phyloP scores from a whole-genome alignment of 768 basidiomycete genomes.

The Tulasnella sp. region DNA sequence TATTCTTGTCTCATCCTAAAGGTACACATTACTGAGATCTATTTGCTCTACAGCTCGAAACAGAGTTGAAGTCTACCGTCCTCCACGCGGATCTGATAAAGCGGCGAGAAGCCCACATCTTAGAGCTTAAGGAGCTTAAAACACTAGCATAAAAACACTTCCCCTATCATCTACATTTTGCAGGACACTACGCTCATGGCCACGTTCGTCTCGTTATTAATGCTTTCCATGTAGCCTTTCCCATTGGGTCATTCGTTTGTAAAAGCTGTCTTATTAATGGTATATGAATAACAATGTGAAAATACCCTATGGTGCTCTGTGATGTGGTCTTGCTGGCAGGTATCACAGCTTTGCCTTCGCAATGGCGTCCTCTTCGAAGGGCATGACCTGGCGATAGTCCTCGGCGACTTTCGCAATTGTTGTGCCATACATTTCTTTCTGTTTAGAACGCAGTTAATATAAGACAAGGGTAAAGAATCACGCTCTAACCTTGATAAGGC shows the following conservation, averaged over 20 bases:
- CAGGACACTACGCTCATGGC: background rate
- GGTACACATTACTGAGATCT: background rate
- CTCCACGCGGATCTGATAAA: constrained; percentile 44
- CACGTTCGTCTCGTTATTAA: background rate
- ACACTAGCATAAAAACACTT: background rate
- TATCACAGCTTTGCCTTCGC: constrained; percentile 8
- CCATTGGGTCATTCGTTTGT: background rate
- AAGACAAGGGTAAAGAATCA: background rate
- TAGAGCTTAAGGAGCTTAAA: constrained; percentile 20
- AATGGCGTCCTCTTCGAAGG: constrained; percentile 12
- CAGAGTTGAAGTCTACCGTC: constrained; percentile 42
- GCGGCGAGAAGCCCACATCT: constrained; percentile 42
- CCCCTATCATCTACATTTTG: background rate
- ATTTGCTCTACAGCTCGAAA: constrained; percentile 35
- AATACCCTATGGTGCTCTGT: background rate
- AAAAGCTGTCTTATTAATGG: background rate
- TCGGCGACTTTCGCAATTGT: background rate
- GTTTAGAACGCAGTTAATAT: background rate
- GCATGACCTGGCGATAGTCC: constrained; percentile 8
- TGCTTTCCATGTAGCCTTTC: background rate
- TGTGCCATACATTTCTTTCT: constrained; percentile 6
- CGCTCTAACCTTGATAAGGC: constrained; percentile 19
- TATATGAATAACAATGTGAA: background rate
- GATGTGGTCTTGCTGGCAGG: background rate
- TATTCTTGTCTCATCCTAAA: background rate